Evolutionary conservation across 108 stramenopile genomes (phyloP), one percentile per base, ranked within the genome.

Genomic region (Discostella stelligeroides): DNA sequence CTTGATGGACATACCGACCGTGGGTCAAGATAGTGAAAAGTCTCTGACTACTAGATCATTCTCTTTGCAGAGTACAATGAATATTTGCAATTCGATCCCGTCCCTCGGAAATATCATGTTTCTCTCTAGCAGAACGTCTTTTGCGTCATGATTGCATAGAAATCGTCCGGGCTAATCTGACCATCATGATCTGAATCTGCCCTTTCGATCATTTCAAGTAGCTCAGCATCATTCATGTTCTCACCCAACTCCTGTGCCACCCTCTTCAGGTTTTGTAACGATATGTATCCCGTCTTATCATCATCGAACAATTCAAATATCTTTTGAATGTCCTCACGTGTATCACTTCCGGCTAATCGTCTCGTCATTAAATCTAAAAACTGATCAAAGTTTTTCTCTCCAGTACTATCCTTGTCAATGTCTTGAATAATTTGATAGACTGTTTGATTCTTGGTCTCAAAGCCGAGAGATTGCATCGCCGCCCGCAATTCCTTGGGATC

Each of bases 281-380:
- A 85, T 49, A 99, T 98, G 70, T 94, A 91, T 43, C 98, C 99
- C 39, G 97, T 97, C 59, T 93, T 84, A 66, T 97, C 91, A 56
- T 90, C 92, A 81, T 99, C 99, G 61, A 99, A 99, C 38, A 99
- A 81, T 66, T 97, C 90, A 75, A 99, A 99, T 10, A 99, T 96
- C 83, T 95, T 98, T 42, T 73, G 66, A 45, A 86, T 70, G 23
- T 89, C 84, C 0, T 84, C 51, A 23, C 43, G 72, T 40, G 48
- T 73, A 47, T 86, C 84, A 34, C 76, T 72, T 1, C 78, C 59
- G 20, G 75, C 70, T 25, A 81, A 55, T 10, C 76, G 49, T n/a
- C 80, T 86, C 10, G 97, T 97, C 96, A 99, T 96, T 79, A 99
- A 85, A 47, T 95, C 85, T 18, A 99, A 76, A 63, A 97, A 97